A percentile compares a stretch with the other conserved stretches of the same genome.
Conservation (phyloP, 352 stramenopile species). For the Pythium folliculosum region DNA sequence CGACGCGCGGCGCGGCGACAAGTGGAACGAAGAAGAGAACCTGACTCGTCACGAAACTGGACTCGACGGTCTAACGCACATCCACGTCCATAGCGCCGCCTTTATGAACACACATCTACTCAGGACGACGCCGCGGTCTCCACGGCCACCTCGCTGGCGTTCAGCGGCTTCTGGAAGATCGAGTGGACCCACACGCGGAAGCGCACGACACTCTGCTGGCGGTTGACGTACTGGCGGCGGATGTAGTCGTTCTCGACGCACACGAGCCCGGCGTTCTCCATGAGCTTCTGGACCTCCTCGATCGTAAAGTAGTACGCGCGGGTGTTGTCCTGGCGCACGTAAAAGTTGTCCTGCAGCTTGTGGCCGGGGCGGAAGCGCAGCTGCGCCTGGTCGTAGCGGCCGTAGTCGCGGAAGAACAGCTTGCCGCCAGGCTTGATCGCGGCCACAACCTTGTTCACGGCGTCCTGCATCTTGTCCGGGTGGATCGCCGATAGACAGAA, state of each 20-base stretch:
- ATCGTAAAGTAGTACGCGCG: constrained; percentile 95
- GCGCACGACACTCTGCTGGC: constrained; percentile 80
- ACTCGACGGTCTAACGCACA: too few species aligned
- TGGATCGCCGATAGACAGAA: constrained; percentile 93
- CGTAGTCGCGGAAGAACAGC: constrained; percentile 95
- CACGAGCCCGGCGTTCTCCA: constrained; percentile 58
- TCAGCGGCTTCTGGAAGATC: constrained; percentile 78
- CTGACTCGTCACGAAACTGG: too few species aligned
- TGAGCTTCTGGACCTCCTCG: constrained; percentile 73
- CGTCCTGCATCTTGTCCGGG: constrained; percentile 83
- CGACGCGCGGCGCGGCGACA: too few species aligned
- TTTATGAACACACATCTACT: not conserved
- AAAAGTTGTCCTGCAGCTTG: constrained; percentile 95
- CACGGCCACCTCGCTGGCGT: not conserved
- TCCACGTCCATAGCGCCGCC: too few species aligned
- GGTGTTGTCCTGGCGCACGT: constrained; percentile 94
- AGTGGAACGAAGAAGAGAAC: too few species aligned
- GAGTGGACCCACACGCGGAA: constrained; percentile 89
- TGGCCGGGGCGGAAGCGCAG: constrained; percentile 88
- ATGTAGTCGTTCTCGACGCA: constrained; percentile 86
- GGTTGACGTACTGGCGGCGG: constrained; percentile 85
- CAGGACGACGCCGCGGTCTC: constrained; percentile 7
- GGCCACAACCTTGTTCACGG: constrained; percentile 88
- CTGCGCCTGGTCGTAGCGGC: constrained; percentile 95
- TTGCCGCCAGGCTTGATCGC: constrained; percentile 76